phyloP scores from a whole-genome alignment of 2,329 filamentous ascomycete genomes.

The Thyridium curvatum region DNA sequence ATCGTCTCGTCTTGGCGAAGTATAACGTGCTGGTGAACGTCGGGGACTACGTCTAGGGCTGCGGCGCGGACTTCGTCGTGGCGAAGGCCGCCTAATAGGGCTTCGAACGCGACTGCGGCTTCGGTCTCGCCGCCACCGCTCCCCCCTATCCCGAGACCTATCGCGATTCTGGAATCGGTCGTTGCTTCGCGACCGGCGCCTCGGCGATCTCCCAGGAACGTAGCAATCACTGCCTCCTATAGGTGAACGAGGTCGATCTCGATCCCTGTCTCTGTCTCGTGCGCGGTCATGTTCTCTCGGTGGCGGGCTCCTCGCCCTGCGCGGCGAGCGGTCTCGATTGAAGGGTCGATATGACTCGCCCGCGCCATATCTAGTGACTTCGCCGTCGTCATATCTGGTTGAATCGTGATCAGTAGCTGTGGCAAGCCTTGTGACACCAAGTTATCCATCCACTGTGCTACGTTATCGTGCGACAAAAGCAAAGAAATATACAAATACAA shows the following conservation, averaged over 20 bases:
- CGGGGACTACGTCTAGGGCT: slow-evolving; percentile 6
- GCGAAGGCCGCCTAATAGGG: slow-evolving; percentile 22
- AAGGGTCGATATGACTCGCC: slow-evolving; percentile 57
- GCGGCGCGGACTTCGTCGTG: slow-evolving; percentile 24
- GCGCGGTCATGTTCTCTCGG: slow-evolving; percentile 14
- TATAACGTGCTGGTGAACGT: slow-evolving; percentile 25
- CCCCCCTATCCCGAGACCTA: slow-evolving; percentile 27
- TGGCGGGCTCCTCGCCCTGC: slow-evolving; percentile 23
- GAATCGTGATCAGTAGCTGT: slow-evolving; percentile 9
- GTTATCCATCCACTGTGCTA: background rate
- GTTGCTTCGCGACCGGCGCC: slow-evolving; percentile 33
- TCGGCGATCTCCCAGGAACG: slow-evolving; percentile 31
- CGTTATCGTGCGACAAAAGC: too few relatives aligned
- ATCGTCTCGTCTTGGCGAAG: slow-evolving; percentile 32
- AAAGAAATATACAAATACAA: too few relatives aligned
- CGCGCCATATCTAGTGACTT: slow-evolving; percentile 55
- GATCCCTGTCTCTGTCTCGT: slow-evolving; percentile 23
- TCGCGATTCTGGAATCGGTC: slow-evolving; percentile 31
- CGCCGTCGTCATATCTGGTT: slow-evolving; percentile 52
- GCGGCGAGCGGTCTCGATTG: slow-evolving; percentile 37
- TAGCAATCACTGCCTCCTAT: slow-evolving; percentile 29
- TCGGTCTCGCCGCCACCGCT: slow-evolving; percentile 24
- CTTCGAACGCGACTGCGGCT: slow-evolving; percentile 30
- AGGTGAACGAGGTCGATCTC: slow-evolving; percentile 11
- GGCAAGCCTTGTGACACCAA: background rate